phyloP scores from a whole-genome alignment of 495 filamentous ascomycete genomes.

The Talaromyces ruber region DNA sequence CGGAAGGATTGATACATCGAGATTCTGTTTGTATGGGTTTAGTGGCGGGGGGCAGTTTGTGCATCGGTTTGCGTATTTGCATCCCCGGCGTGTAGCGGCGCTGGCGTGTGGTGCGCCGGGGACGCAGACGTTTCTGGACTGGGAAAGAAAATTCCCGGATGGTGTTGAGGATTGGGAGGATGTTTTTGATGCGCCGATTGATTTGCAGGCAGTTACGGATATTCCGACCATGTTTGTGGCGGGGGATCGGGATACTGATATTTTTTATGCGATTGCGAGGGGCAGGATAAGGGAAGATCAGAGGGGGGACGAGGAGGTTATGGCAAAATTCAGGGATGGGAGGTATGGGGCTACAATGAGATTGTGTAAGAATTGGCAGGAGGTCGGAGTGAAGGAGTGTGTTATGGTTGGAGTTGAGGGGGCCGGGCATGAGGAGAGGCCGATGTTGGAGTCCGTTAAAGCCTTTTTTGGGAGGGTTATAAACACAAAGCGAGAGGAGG shows the following conservation, averaged over 20 bases:
- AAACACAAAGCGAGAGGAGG: neutral
- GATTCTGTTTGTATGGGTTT: too few relatives aligned
- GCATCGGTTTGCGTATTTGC: conserved; percentile 1
- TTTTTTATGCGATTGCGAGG: neutral
- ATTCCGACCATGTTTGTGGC: neutral
- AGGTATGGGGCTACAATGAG: neutral
- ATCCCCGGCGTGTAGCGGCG: neutral
- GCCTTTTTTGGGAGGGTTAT: neutral
- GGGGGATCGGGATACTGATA: neutral
- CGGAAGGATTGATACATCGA: neutral
- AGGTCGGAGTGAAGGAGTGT: neutral
- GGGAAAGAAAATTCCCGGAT: neutral
- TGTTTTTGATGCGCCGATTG: neutral
- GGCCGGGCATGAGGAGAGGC: neutral
- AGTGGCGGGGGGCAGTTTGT: neutral
- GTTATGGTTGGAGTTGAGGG: neutral
- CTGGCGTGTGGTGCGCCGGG: neutral
- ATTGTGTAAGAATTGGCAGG: neutral
- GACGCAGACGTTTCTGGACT: neutral
- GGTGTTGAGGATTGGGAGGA: neutral
- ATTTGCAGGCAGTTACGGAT: neutral
- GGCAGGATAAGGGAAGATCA: neutral
- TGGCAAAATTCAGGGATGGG: neutral
- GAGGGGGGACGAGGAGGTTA: neutral
- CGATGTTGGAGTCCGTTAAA: neutral